Base-by-base conservation (phyloP, 176 grass and related monocot species). In the Zoysia pacifica region DNA sequence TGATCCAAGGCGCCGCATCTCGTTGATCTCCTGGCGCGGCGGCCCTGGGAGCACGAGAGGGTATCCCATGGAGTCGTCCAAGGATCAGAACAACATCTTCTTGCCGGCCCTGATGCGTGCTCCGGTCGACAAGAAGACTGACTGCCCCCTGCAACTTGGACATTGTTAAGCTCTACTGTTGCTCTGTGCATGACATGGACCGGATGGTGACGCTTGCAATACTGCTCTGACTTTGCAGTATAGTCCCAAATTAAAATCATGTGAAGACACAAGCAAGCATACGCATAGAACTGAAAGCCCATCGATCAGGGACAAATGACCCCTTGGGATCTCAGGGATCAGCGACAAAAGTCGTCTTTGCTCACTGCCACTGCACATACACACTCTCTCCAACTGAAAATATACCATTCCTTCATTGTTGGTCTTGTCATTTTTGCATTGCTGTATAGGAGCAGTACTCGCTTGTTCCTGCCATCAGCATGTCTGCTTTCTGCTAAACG, bases 51-150 rank as follows among this genome's bases (percentile, higher is more conserved):
- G 54, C 54, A n/a, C 16, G 4, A 8, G 18, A 20, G 9, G 44
- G 14, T 69, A 69, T 69, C 44, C 67, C 18, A 28, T 91, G 88
- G 67, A 48, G 48, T 69, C 44, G 44, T n/a, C 43, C 67, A 69
- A 69, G 9, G 67, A 69, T 69, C 44, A 69, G 9, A 46, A 59
- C 56, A 59, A 59, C 56, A 59, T 59, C 56, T n/a, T n/a, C 56
- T 6, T 7, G 6, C 5, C 14, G 18, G 56, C 0, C 56, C 18
- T 8, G 56, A 20, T 59, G 56, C 56, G 15, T 56, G 53, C 53
- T 5, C 53, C 53, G 53, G 16, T 1, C 53, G 9, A 2, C 18
- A 20, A 59, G 6, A 9, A 59, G 56, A 59, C 19, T 9, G 18
- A 0, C 28, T 28, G 28, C 28, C 28, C 52, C 18, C 56, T 20